phyloP scores from a whole-genome alignment of 163 green algal species.

The Chlorella variabilis region DNA sequence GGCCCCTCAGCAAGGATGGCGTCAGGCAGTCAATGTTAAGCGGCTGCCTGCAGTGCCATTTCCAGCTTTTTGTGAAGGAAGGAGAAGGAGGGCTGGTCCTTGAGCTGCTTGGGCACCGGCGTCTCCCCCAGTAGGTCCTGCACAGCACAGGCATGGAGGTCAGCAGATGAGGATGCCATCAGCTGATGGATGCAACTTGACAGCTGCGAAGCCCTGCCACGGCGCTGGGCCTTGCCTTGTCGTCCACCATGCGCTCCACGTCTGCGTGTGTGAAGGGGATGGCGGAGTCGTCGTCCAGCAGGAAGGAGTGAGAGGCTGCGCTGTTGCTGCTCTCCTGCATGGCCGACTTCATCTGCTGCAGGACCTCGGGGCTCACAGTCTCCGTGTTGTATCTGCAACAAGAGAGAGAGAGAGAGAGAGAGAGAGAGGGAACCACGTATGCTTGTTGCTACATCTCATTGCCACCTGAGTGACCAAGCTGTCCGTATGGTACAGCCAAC shows the following conservation, averaged over 20 bases:
- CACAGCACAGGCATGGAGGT: neutral
- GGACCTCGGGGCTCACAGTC: conserved; percentile 84
- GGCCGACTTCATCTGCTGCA: conserved; percentile 80
- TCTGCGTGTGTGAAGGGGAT: conserved; percentile 93
- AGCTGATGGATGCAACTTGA: neutral
- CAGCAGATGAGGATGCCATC: too few relatives aligned
- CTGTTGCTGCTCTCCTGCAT: conserved; percentile 86
- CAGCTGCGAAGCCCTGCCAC: neutral
- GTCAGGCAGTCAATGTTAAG: too few relatives aligned
- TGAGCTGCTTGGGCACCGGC: conserved; percentile 65
- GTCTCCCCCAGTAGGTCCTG: conserved; percentile 81
- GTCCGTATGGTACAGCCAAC: too few relatives aligned
- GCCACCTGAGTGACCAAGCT: too few relatives aligned
- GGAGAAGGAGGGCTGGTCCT: conserved; percentile 62
- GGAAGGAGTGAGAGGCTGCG: conserved; percentile 88
- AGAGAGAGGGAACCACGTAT: neutral
- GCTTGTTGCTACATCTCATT: neutral
- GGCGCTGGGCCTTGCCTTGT: too few relatives aligned
- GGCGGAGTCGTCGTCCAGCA: conserved; percentile 97
- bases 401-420: neutral
- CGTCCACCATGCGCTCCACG: conserved; percentile 80
- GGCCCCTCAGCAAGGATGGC: too few relatives aligned
- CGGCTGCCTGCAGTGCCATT: conserved; percentile 31
- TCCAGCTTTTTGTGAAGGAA: conserved; percentile 62
- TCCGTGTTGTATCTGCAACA: conserved; percentile 87